Evolutionary conservation across 1,139 yeast species (phyloP).

Genomic region (Saccharomyces pastorianus): DNA sequence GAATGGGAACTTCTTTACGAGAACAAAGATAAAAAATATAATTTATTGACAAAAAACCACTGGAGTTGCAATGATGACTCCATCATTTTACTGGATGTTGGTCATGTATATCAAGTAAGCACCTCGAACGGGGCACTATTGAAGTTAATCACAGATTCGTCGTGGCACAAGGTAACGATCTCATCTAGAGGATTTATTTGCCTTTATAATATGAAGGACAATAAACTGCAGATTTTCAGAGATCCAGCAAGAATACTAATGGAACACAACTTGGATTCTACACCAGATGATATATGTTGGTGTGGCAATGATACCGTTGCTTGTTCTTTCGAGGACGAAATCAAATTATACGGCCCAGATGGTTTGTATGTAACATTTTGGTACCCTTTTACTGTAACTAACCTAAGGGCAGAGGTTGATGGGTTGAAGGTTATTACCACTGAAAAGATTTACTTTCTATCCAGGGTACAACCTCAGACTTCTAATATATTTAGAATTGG

Average conservation of each 20-base stretch:
- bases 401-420: conserved; percentile 49
- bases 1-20: conserved; percentile 8
- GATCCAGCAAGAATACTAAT: conserved; percentile 43
- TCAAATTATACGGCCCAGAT: conserved; percentile 65
- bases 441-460: conserved; percentile 52
- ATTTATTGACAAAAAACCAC: conserved; percentile 25
- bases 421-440: conserved; percentile 63
- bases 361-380: conserved; percentile 42
- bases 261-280: conserved; percentile 38
- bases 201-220: conserved; percentile 39
- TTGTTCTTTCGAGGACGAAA: conserved; percentile 46
- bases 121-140: conserved; percentile 7
- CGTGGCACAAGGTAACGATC: conserved; percentile 44
- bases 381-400: conserved; percentile 36
- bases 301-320: conserved; percentile 81
- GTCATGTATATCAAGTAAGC: conserved; percentile 16
- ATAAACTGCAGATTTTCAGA: conserved; percentile 48
- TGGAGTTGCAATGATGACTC: conserved; percentile 22
- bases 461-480: conserved; percentile 53
- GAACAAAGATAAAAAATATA: conserved; percentile 16
- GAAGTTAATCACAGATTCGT: conserved; percentile 39
- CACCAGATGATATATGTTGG: conserved; percentile 54
- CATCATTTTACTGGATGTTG: conserved; percentile 21
- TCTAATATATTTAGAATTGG: conserved; percentile 71
- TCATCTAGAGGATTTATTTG: conserved; percentile 62